Conservation (phyloP, 2,329 filamentous ascomycete species). For the Ustulina deusta region DNA sequence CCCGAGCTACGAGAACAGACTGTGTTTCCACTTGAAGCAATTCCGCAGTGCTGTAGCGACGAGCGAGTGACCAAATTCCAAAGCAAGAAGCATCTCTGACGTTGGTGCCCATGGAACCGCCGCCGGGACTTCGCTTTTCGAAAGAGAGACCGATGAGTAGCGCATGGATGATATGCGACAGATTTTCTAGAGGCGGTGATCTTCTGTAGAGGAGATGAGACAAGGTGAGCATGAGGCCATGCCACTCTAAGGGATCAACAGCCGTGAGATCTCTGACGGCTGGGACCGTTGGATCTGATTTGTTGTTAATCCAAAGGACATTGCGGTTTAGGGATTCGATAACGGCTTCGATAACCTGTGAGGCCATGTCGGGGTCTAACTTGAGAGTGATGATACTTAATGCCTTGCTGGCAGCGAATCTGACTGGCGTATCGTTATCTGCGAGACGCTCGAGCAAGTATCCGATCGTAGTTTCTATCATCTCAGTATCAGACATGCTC, state of each 20-base stretch:
- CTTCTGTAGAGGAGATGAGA: conserved; percentile 87
- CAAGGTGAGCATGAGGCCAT: conserved; percentile 88
- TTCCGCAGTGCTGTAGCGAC: conserved; percentile 86
- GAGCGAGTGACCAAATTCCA: conserved; percentile 91
- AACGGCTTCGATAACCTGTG: conserved; percentile 88
- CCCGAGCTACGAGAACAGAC: conserved; percentile 57
- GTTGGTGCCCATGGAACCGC: conserved; percentile 87
- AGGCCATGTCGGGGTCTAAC: conserved; percentile 82
- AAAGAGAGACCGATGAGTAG: conserved; percentile 85
- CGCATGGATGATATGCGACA: conserved; percentile 80
- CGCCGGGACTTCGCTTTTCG: conserved; percentile 86
- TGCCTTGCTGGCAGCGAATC: conserved; percentile 91
- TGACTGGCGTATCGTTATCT: conserved; percentile 91
- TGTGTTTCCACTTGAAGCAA: conserved; percentile 71
- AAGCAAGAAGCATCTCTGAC: conserved; percentile 97
- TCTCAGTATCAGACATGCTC: conserved; percentile 59
- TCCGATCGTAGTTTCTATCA: conserved; percentile 85
- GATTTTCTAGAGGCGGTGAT: conserved; percentile 77
- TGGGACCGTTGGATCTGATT: conserved; percentile 49
- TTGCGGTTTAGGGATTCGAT: conserved; percentile 75
- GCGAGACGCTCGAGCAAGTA: conserved; percentile 81
- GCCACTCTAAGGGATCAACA: conserved; percentile 88
- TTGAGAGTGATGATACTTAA: conserved; percentile 88
- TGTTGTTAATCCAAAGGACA: conserved; percentile 64
- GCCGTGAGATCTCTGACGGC: conserved; percentile 72